These are phyloP conservation scores for Lichenothelia convexa DNA, from an alignment of 495 filamentous ascomycete species.

Conservation along the genomic window DNA sequence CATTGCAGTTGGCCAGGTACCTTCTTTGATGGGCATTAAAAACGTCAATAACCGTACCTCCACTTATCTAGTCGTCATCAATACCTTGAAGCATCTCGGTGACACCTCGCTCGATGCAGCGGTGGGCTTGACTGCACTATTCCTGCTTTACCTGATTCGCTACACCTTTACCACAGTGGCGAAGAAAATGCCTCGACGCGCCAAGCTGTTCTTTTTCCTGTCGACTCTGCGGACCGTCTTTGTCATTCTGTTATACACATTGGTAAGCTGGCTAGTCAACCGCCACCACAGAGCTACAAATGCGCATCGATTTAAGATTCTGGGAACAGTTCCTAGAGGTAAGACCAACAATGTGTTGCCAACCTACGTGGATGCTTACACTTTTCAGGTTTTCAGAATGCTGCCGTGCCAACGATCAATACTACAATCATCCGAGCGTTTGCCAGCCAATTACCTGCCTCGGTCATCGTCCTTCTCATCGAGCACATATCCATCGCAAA, in stretches of 20 bases:
- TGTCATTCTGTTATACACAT: conserved; percentile 79
- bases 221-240: conserved; percentile 81
- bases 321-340: conserved; percentile 64
- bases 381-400: conserved; percentile 51
- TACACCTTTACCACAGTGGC: conserved; percentile 45
- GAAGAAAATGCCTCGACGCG: conserved; percentile 46
- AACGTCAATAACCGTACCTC: conserved; percentile 57
- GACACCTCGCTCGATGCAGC: conserved; percentile 59
- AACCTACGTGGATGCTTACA: conserved; percentile 1
- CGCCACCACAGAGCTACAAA: conserved; percentile 29
- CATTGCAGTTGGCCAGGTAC: conserved; percentile 78
- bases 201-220: conserved; percentile 72
- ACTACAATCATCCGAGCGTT: conserved; percentile 42
- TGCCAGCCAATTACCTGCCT: conserved; percentile 46
- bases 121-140: conserved; percentile 70
- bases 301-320: conserved; percentile 47
- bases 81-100: conserved; percentile 62
- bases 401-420: conserved; percentile 56
- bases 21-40: conserved; percentile 66
- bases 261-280: conserved; percentile 81
- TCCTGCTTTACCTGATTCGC: conserved; percentile 70
- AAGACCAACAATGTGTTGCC: background rate
- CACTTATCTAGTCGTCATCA: conserved; percentile 73
- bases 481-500: conserved; percentile 81
- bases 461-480: conserved; percentile 84